Evolutionary conservation across 176 grass and related monocot species (phyloP).

Genomic region (Hordeum vulgare): MorexV3_pseudomolecules_assembly NC_058522.1:20476957-20477456

Average conservation of each 20-base stretch:
- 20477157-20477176: neutral
- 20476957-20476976: neutral
- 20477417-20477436: neutral
- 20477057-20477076: neutral
- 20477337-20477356: neutral
- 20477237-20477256: neutral
- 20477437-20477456: neutral
- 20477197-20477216: neutral
- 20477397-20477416: neutral
- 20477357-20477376: neutral
- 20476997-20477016: constrained; percentile 4
- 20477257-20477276: neutral
- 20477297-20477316: neutral
- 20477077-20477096: neutral
- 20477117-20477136: neutral
- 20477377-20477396: neutral
- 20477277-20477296: neutral
- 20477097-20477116: neutral
- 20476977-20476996: neutral
- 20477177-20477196: neutral
- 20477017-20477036: neutral
- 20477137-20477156: neutral
- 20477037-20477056: neutral
- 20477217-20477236: neutral
- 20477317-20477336: neutral